These are phyloP conservation scores for Claviceps quebecensis DNA, from an alignment of 2,329 filamentous ascomycete species.

Conservation along the genomic window DNA sequence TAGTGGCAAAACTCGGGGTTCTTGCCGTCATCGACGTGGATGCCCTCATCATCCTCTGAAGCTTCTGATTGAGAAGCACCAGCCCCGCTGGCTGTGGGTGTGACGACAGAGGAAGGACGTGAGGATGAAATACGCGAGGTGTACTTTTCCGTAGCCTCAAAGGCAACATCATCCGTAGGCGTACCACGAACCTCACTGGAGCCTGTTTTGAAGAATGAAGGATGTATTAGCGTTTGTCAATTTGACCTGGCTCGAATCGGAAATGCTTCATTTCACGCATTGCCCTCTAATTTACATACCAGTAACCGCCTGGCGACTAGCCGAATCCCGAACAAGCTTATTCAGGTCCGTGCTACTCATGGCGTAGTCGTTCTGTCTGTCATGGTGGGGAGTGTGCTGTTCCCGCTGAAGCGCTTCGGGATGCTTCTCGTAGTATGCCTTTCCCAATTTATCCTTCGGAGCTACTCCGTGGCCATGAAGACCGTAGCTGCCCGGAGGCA, in stretches of 20 bases:
- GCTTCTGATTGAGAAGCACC: conserved; percentile 15
- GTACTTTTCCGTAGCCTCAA: conserved; percentile 76
- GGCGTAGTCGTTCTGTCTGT: conserved; percentile 56
- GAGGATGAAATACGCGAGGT: conserved; percentile 63
- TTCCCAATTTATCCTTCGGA: conserved; percentile 69
- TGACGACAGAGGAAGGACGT: conserved; percentile 29
- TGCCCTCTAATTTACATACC: not conserved
- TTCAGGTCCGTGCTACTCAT: conserved; percentile 84
- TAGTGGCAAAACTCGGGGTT: conserved; percentile 25
- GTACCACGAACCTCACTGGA: conserved; percentile 52
- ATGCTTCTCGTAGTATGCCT: conserved; percentile 85
- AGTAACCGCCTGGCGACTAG: conserved; percentile 35
- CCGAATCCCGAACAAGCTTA: conserved; percentile 68
- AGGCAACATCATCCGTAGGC: conserved; percentile 82
- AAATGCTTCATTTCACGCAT: not conserved
- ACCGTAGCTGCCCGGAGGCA: conserved; percentile 82
- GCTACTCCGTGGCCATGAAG: conserved; percentile 74
- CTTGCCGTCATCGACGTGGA: conserved; percentile 58
- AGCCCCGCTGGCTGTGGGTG: conserved; percentile 14
- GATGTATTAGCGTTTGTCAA: conserved; percentile 8
- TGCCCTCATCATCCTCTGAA: conserved; percentile 40
- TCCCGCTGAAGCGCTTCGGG: conserved; percentile 70
- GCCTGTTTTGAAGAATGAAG: conserved; percentile 30
- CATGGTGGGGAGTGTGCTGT: conserved; percentile 40
- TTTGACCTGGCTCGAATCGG: conserved; percentile 6